phyloP scores from a whole-genome alignment of 768 basidiomycete genomes.

The Tylopilus cervinicoccineus region DNA sequence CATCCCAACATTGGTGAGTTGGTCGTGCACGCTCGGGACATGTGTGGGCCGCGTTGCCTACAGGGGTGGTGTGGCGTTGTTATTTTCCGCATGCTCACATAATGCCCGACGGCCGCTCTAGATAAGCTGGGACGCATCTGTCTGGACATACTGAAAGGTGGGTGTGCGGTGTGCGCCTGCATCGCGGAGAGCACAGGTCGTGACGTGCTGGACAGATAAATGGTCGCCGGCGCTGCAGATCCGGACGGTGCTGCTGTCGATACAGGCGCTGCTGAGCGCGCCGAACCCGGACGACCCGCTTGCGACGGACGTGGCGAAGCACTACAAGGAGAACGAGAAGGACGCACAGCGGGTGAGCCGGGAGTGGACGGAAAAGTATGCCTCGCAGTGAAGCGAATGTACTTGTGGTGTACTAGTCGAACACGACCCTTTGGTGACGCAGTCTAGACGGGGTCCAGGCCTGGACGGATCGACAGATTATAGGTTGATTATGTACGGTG shows the following conservation, averaged over 20 bases:
- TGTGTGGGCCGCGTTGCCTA: neutral
- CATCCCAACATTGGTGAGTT: slow-evolving; percentile 96
- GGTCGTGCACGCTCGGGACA: slow-evolving; percentile 2
- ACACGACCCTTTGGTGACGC: slow-evolving; percentile 14
- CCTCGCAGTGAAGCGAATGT: slow-evolving; percentile 33
- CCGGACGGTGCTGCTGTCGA: slow-evolving; percentile 92
- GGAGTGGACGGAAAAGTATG: slow-evolving; percentile 95
- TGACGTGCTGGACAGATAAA: slow-evolving; percentile 60
- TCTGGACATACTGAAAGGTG: slow-evolving; percentile 95
- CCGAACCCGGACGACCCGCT: slow-evolving; percentile 97
- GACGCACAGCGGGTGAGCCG: slow-evolving; percentile 88
- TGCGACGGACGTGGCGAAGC: slow-evolving; percentile 93
- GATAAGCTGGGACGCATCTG: slow-evolving; percentile 99
- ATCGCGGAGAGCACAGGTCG: neutral
- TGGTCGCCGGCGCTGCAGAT: slow-evolving; percentile 99
- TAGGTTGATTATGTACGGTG: too few species aligned
- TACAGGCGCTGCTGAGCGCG: slow-evolving; percentile 94
- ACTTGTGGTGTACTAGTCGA: neutral
- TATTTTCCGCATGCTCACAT: slow-evolving; percentile 21
- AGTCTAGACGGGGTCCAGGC: slow-evolving; percentile 25
- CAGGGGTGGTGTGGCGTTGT: slow-evolving; percentile 13
- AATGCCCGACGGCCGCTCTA: slow-evolving; percentile 32
- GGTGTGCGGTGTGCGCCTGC: slow-evolving; percentile 25
- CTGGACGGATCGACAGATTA: slow-evolving; percentile 13
- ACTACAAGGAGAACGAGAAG: slow-evolving; percentile 97